Evolutionary conservation across 768 basidiomycete genomes (phyloP).

Genomic region (Mycena chlorophos): DNA sequence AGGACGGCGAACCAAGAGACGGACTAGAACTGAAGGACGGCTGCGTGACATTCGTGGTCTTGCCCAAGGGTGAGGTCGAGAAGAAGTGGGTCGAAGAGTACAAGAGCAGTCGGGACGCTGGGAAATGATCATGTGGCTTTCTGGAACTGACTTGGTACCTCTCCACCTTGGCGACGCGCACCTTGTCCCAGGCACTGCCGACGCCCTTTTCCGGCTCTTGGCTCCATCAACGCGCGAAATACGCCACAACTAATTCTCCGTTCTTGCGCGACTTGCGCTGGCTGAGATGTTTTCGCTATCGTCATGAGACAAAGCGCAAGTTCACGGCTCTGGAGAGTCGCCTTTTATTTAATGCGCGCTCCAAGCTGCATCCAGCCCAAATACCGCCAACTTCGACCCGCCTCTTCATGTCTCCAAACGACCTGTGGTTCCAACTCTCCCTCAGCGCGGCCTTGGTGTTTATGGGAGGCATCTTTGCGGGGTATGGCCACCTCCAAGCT

Average conservation of each 20-base stretch:
- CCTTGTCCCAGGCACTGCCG: too few species aligned
- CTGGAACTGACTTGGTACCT: too few species aligned
- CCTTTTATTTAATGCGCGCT: too few species aligned
- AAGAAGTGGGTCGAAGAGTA: constrained; percentile 85
- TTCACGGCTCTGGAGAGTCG: too few species aligned
- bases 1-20: constrained; percentile 61
- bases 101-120: constrained; percentile 60
- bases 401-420: background rate
- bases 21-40: constrained; percentile 85
- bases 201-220: too few species aligned
- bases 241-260: too few species aligned
- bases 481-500: constrained; percentile 51
- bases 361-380: background rate
- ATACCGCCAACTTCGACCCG: background rate
- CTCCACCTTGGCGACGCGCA: too few species aligned
- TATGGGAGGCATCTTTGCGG: constrained; percentile 88
- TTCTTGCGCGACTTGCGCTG: too few species aligned
- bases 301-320: too few species aligned
- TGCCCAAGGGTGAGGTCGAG: constrained; percentile 77
- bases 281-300: too few species aligned
- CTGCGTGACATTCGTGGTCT: constrained; percentile 74
- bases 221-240: too few species aligned
- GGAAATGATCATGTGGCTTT: too few species aligned
- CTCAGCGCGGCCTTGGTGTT: constrained; percentile 73
- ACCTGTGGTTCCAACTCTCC: constrained; percentile 73